A percentile compares a stretch with the other conserved stretches of the same genome.
Conservation (phyloP, 441 rosid genomes). For the Jatropha podagrica region DNA sequence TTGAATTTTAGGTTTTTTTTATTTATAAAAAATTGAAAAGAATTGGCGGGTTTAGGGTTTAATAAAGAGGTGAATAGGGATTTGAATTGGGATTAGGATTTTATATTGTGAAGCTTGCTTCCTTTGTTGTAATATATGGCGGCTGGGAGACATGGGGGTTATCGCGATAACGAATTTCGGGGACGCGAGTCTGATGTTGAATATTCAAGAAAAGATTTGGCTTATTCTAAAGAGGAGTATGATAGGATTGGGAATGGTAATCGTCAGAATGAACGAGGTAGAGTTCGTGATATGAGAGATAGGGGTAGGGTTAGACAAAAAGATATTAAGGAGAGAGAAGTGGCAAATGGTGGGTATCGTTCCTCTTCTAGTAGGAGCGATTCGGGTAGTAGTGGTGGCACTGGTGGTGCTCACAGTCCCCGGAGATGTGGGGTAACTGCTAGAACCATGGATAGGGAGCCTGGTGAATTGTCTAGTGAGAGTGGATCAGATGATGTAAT, state of each 20-base stretch:
- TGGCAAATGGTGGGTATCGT: conserved; percentile 46
- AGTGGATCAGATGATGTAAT: conserved; percentile 89
- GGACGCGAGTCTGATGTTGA: conserved; percentile 58
- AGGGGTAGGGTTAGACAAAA: conserved; percentile 56
- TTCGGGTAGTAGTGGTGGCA: conserved; percentile 53
- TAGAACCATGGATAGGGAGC: conserved; percentile 78
- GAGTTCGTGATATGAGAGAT: conserved; percentile 37
- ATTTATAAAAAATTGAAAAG: background rate
- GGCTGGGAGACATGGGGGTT: conserved; percentile 79
- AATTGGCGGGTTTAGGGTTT: conserved; percentile 32
- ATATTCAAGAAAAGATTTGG: conserved; percentile 46
- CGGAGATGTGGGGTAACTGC: conserved; percentile 36
- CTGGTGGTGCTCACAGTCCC: conserved; percentile 41
- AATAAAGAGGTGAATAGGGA: background rate
- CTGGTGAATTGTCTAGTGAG: conserved; percentile 98
- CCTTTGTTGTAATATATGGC: conserved; percentile 53
- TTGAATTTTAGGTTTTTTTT: background rate
- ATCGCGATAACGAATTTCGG: conserved; percentile 63
- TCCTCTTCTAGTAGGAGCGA: conserved; percentile 61
- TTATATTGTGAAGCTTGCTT: conserved; percentile 12
- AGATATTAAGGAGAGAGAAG: conserved; percentile 67
- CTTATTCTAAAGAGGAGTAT: conserved; percentile 46
- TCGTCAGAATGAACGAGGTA: conserved; percentile 38
- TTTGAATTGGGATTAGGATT: conserved; percentile 30
- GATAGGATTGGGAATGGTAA: conserved; percentile 42